Base-by-base conservation (phyloP, 768 basidiomycete genomes). In the Lentinula lateritia region DNA sequence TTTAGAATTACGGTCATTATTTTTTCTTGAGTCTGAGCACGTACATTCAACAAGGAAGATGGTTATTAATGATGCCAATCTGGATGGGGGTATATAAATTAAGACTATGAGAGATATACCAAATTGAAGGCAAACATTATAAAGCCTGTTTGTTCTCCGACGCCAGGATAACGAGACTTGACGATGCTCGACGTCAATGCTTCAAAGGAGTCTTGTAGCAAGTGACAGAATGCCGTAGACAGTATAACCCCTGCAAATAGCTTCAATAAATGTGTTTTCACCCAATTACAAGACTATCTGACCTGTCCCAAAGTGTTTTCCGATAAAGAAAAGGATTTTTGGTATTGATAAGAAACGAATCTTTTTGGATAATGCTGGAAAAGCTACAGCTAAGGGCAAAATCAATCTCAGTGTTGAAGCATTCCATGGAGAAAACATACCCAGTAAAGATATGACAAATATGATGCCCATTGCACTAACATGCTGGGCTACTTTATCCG, bases 251-350 rank as follows among this genome's bases (percentile, higher is more conserved):
- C 61, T n/a, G 50, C 45, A 13, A 60, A 43, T 13, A 23, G 28
- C 50, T 43, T 7, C 6, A 13, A 34, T 3, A 15, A 39, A 36
- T 50, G 48, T 20, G 32, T 0, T 20, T 28, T 5, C n/a, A 15
- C 15, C 23, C 5, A 12, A 16, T 39, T 15, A n/a, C 18, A 34
- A 43, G 18, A 7, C 16, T 13, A 41, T 52, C 69, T 23, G 45
- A 83, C 86, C 84, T 13, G 92, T 93, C 39, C 92, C 92, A 66
- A 93, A 92, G 69, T 93, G 92, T 67, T 92, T 93, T 42, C 89
- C 90, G n/a, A 91, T 77, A 72, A 93, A 93, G 70, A 93, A 93
- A 16, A 88, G 67, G 15, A 89, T 74, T 23, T 80, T 79, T 1
- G 89, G 90, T 65, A 91, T 85, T 57, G 80, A 79, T 20, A 92